A percentile compares a stretch with the other conserved stretches of the same genome.
These are phyloP conservation scores for Nymphaea thermarum DNA, from an alignment of 164 flowering plant genomes.

Conservation along the genomic window DNA sequence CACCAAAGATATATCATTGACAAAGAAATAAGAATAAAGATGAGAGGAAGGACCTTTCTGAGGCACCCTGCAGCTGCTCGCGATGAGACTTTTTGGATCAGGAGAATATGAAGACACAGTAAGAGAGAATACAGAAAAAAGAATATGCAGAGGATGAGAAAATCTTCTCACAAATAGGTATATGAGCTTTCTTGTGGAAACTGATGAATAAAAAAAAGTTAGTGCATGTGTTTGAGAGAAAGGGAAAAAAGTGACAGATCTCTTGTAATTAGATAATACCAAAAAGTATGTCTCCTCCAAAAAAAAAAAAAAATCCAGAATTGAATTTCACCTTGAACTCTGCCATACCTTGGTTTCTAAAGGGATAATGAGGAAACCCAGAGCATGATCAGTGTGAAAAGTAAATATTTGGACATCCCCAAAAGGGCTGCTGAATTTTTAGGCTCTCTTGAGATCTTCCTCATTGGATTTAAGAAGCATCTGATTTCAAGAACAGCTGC, in stretches of 20 bases:
- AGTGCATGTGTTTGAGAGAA: too few species aligned
- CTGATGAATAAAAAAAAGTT: too few species aligned
- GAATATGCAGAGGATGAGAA: not conserved
- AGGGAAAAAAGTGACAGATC: too few species aligned
- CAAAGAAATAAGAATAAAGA: constrained; percentile 30
- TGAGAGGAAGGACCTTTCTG: constrained; percentile 23
- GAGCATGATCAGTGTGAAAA: constrained; percentile 13
- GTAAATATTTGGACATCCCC: constrained; percentile 29
- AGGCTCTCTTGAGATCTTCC: constrained; percentile 50
- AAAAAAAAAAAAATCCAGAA: too few species aligned
- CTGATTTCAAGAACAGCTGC: constrained; percentile 22
- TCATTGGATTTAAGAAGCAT: constrained; percentile 26
- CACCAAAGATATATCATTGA: not conserved
- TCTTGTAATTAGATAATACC: too few species aligned
- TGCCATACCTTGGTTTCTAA: constrained; percentile 32
- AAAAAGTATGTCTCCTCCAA: too few species aligned
- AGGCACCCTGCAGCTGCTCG: constrained; percentile 44
- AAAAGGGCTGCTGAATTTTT: constrained; percentile 29
- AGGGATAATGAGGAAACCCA: constrained; percentile 7
- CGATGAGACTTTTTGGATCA: constrained; percentile 48
- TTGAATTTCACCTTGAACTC: constrained; percentile 13
- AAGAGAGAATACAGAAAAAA: not conserved
- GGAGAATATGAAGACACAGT: constrained; percentile 18
- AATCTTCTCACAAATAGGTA: too few species aligned
- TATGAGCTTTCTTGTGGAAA: too few species aligned